Evolutionary conservation across 108 stramenopile species (phyloP), one percentile per base, ranked within the genome.

Genomic region (Cylindrotheca closterium): DNA sequence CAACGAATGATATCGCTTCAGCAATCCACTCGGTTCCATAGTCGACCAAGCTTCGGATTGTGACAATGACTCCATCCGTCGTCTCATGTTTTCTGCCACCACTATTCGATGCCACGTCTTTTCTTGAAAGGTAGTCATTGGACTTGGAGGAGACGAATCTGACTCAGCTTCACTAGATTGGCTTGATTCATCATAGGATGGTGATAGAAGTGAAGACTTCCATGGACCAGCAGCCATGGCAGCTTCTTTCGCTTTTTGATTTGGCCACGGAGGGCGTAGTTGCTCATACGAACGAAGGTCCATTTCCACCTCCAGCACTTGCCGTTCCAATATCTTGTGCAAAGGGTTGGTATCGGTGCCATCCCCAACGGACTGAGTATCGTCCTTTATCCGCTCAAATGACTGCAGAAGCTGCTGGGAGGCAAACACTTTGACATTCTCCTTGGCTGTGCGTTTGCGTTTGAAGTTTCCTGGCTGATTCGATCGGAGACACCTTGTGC

Each of bases 31-130:
- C 10, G 15, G 37, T 10, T 15, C 15, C 7, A 10, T 15, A 10
- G 37, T 42, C 37, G 37, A 42, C 37, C 37, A 42, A 42, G 37
- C 7, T 7, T 7, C 7, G 10, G 37, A 42, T 10, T 7, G 10
- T 1, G 23, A 37, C 21, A 33, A n/a, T 21, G 18, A 25, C n/a
- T 22, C 4, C 33, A 67, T 23, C 26, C 48, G 8, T 4, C 55
- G 42, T 58, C 56, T 52, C 24, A 67, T 30, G 10, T 24, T 21
- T 30, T 67, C 66, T 19, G 66, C 66, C 17, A 67, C 32, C 10
- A 67, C 19, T 1, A 67, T 53, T 27, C 66, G 55, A 57, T 67
- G 55, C 66, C 66, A 67, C 24, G 66, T 67, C 10, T 30, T 17
- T 49, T 67, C 66, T 21, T 58, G 47, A 58, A 67, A 67, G 8